Percentiles rank a stretch among this genome's conserved stretches.
These are phyloP conservation scores for Stachybotrys echinatus DNA, from an alignment of 2,329 filamentous ascomycete species.

Conservation along the genomic window DNA sequence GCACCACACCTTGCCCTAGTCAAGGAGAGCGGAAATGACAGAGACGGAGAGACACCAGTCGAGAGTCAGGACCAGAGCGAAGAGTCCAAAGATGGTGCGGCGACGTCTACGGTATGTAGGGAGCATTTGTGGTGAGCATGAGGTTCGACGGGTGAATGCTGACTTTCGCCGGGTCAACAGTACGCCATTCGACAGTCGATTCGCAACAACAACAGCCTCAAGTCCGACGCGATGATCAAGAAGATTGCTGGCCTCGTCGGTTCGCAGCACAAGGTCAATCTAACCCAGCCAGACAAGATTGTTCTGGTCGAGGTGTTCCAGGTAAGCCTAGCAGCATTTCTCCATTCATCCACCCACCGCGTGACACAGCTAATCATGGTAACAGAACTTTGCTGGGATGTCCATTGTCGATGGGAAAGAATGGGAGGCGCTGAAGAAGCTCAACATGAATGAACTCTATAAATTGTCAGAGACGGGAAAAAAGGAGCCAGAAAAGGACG, in stretches of 20 bases:
- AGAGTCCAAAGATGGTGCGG: conserved; percentile 1
- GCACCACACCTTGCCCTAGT: conserved; percentile 54
- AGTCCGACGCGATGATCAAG: conserved; percentile 64
- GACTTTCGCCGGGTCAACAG: conserved; percentile 33
- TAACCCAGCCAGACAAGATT: conserved; percentile 72
- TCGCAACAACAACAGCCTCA: conserved; percentile 66
- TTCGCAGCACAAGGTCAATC: conserved; percentile 66
- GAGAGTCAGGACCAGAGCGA: conserved; percentile 4
- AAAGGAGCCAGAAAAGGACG: conserved; percentile 8
- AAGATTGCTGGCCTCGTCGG: conserved; percentile 63
- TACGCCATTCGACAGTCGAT: conserved; percentile 81
- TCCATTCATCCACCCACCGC: neutral
- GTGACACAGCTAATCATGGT: neutral
- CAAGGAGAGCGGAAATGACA: conserved; percentile 10
- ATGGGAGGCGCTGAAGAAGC: conserved; percentile 70
- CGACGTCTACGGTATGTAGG: neutral
- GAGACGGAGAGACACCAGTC: conserved; percentile 5
- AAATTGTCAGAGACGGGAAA: conserved; percentile 16
- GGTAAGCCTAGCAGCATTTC: conserved; percentile 43
- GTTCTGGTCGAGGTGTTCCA: conserved; percentile 78
- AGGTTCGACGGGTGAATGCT: neutral
- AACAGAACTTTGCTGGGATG: conserved; percentile 70
- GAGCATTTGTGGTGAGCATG: conserved; percentile 4
- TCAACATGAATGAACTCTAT: conserved; percentile 73
- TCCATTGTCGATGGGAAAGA: conserved; percentile 67